phyloP scores from a whole-genome alignment of 768 basidiomycete genomes.

The Lentinula sp. region DNA sequence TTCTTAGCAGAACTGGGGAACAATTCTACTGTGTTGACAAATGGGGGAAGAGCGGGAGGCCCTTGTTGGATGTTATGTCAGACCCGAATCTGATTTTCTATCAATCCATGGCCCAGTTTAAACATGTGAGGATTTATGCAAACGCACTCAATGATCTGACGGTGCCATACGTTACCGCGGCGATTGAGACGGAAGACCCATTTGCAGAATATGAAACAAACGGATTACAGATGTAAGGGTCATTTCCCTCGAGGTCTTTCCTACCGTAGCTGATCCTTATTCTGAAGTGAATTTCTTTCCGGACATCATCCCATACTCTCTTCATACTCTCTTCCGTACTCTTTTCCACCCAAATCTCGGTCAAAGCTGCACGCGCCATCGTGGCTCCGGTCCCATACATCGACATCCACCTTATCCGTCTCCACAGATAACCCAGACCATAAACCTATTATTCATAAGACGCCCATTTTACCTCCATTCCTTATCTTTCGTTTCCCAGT shows the following conservation, averaged over 20 bases:
- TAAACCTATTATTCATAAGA: constrained; percentile 23
- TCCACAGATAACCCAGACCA: constrained; percentile 24
- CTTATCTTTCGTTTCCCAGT: constrained; percentile 59
- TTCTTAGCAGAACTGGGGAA: constrained; percentile 54
- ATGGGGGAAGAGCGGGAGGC: constrained; percentile 43
- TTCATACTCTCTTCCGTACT: constrained; percentile 41
- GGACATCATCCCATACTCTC: constrained; percentile 53
- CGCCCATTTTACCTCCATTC: constrained; percentile 41
- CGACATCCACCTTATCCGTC: not conserved
- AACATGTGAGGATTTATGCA: constrained; percentile 66
- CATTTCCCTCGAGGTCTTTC: not conserved
- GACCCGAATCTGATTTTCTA: constrained; percentile 81
- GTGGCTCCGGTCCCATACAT: constrained; percentile 31
- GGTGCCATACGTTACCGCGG: constrained; percentile 78
- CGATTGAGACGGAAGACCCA: constrained; percentile 62
- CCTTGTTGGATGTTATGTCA: constrained; percentile 50
- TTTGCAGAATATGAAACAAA: constrained; percentile 63
- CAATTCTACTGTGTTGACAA: constrained; percentile 50
- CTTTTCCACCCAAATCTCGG: constrained; percentile 32
- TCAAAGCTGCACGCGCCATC: constrained; percentile 31
- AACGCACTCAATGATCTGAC: constrained; percentile 81
- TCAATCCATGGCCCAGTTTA: constrained; percentile 61
- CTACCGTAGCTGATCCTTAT: not conserved
- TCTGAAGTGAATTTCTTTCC: constrained; percentile 46
- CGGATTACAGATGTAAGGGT: constrained; percentile 41